Base-by-base conservation (phyloP, 352 stramenopile species). In the Phytophthora sp. region DNA sequence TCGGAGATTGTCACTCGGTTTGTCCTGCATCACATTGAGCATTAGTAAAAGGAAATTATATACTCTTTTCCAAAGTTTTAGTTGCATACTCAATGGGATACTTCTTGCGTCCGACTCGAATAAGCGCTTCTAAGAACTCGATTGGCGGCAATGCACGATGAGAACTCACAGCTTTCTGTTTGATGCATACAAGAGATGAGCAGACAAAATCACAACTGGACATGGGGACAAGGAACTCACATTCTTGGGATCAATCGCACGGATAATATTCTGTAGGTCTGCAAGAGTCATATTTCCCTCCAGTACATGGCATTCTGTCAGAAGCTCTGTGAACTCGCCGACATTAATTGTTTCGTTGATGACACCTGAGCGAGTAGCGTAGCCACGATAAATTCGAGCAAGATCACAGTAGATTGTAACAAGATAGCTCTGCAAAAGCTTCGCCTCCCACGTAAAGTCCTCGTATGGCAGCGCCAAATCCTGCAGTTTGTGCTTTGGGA, bases 391-490 rank as follows among this genome's bases (percentile, higher is more conserved):
- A 48, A 92, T 94, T 5, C 84, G 79, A 24, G 74, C 82, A 12
- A 94, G 71, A 45, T 92, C 84, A 53, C 80, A 89, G 65, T 87
- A 79, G 46, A 89, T 77, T 9, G 78, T 89, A 26, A 78, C 61
- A 15, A 93, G 46, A 43, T 82, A 92, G 28, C 72, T 89, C 55
- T 93, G 84, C 41, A 93, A 68, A 41, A 93, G 65, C 59, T 93
- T 91, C 13, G 63, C 51, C 32, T 93, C 84, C 84, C 84, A 91
- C 10, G 52, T 41, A 48, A 89, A 86, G 41, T 91, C 79, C 23
- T 91, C 82, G 20, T 83, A 88, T 5, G 79, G 69, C 15, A 88
- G 51, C 17, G 74, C 69, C 28, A 91, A 52, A 48, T 91, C 82
- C 20, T 68, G 54, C 7, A 91, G 54, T 13, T 80, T 79, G 39